Evolutionary conservation across 352 stramenopile species (phyloP), one percentile per base, ranked within the genome.

Genomic region (Thraustochytrium sp.): DNA sequence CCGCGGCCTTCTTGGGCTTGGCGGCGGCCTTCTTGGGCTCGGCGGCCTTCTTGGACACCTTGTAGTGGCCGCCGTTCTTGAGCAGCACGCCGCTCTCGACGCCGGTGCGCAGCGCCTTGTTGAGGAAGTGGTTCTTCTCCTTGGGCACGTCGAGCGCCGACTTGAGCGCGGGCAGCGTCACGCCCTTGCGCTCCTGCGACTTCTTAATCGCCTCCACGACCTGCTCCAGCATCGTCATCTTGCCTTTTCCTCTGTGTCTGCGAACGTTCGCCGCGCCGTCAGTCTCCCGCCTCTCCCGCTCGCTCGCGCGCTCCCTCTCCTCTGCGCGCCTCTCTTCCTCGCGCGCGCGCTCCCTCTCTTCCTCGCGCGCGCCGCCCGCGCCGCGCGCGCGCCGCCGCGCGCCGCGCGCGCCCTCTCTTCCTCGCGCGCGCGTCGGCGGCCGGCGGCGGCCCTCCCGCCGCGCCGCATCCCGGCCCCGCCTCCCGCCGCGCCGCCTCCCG

Each of bases 61-160:
- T 80, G 46, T 63, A 80, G 46, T 80, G 68, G 11, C 68, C 68
- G 48, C 68, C 68, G 13, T 63, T 80, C 68, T 80, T 80, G 46
- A 80, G 46, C 16, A 80, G 68, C 23, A 72, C 46, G 68, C 68
- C 68, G 68, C 21, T 34, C 68, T 68, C 68, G 13, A 72, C 68
- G 26, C 68, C 68, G n/a, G 31, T 80, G 11, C 31, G 31, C 1
- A 80, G 68, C 16, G 68, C 68, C 31, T 68, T 63, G 34, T 55
- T 46, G 13, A 80, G 68, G 21, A 80, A 46, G 34, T 80, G 48
- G 48, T 53, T 72, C 68, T 65, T 80, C 31, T 68, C 53, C 48
- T 68, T 44, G 31, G 31, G 34, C 68, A 80, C 68, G n/a, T 80
- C 68, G 13, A 80, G 37, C 13, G 46, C 46, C 26, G 31, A 40